Evolutionary conservation across 768 basidiomycete species (phyloP), one percentile per base, ranked within the genome.

Genomic region (Pulveroboletus sp.): DNA sequence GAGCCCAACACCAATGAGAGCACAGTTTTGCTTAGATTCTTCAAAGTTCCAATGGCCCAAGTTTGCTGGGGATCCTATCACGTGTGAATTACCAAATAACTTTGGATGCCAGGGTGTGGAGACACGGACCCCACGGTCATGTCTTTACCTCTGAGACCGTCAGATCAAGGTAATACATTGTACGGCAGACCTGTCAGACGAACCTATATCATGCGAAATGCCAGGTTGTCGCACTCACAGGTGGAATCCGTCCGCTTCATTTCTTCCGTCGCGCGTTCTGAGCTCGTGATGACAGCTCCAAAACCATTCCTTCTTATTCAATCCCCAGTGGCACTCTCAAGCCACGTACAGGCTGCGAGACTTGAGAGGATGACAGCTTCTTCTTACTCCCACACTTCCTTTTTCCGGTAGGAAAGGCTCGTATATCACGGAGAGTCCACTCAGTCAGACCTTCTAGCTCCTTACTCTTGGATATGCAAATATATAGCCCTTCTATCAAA

Each of bases 401-500:
- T 69, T 33, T 79, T 78, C 57, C 76, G 77, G 80, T 79, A 49
- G 57, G 74, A 59, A 21, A 30, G 38, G 24, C 1, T 31, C 21
- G 9, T 39, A 27, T 8, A 11, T 37, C 26, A 10, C 8, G 24
- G 30, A 39, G 36, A 32, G 18, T 14, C 3, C 8, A 39, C 54
- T 67, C 28, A 64, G 1, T 1, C 3, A 6, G 10, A 32, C 50
- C 14, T 21, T 39, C 36, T 54, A 82, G 81, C 21, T 79, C 80
- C 21, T 60, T 74, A 21, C 76, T 79, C 57, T 67, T 86, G 58
- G 79, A 84, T 54, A 71, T 87, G 46, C 78, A 79, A 49, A 67
- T 88, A 26, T 76, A 79, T 49, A 85, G 83, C 48, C 76, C 81
- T 6, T 81, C 77, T n/a, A 66, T 84, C 10, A 81, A 79, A 60